Evolutionary conservation across 2,329 filamentous ascomycete species (phyloP).

Genomic region (Colletotrichum lindemuthianum): DNA sequence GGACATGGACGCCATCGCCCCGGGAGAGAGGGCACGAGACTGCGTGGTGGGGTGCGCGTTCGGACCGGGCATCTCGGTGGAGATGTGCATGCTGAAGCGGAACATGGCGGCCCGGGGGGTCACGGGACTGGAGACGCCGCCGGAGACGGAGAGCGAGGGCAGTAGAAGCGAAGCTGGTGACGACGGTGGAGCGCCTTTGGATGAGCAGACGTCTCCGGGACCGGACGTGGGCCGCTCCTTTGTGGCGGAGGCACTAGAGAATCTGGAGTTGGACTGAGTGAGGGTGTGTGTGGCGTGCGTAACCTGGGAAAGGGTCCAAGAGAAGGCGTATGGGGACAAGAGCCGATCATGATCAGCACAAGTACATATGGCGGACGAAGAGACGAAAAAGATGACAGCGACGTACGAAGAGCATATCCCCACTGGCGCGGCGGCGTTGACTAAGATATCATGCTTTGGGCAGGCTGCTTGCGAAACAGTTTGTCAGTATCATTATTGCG

Average conservation of each 20-base stretch:
- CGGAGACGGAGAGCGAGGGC: conserved; percentile 63
- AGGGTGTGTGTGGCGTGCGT: background rate
- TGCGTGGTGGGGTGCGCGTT: conserved; percentile 76
- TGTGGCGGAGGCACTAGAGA: conserved; percentile 38
- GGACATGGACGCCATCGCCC: conserved; percentile 68
- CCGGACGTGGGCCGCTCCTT: conserved; percentile 33
- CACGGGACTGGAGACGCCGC: conserved; percentile 61
- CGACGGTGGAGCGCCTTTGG: conserved; percentile 37
- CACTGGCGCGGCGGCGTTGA: conserved; percentile 19
- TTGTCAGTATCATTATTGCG: conserved; percentile 5
- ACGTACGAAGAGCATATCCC: conserved; percentile 19
- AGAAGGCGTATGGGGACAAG: background rate
- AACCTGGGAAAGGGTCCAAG: background rate
- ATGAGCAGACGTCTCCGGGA: conserved; percentile 22
- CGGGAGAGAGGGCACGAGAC: conserved; percentile 59
- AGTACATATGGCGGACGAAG: conserved; percentile 9
- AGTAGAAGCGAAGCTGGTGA: conserved; percentile 54
- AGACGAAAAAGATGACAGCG: background rate
- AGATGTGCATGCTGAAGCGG: conserved; percentile 73
- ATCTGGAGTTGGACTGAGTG: conserved; percentile 39
- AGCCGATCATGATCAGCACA: background rate
- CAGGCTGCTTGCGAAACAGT: background rate
- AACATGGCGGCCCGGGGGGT: conserved; percentile 44
- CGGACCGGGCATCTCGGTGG: conserved; percentile 74
- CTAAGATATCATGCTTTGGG: conserved; percentile 7